Base-by-base conservation (phyloP, 2,329 filamentous ascomycete species). In the Fusarium fujikuroi region DNA sequence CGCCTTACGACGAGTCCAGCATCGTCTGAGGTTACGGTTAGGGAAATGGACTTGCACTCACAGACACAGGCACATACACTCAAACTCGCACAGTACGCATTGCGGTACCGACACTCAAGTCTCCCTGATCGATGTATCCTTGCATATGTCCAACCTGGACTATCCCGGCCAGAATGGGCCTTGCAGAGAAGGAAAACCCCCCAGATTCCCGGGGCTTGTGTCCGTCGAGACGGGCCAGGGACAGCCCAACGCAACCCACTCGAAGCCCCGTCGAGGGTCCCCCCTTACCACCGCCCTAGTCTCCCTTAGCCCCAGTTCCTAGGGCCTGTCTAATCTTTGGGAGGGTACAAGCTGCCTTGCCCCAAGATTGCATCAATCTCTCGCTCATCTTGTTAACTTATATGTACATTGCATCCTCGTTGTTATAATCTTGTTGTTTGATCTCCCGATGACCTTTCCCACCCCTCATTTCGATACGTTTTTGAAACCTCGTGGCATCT, bases 311-410 rank as follows among this genome's bases (percentile, higher is more conserved):
- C 67, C 72, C 74, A 76, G 74, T 66, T 69, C 64, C 70, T 72
- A 73, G 73, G 75, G 70, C 69, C 69, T 74, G 75, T 76, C 74
- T 75, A 76, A 73, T 76, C 75, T 75, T 75, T 75, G 65, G 66
- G 67, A 75, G 74, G 76, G 67, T 75, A 71, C 70, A 69, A 77
- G 67, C 72, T 58, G 67, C 74, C 65, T 72, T 73, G 72, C 70
- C 76, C 76, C 76, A 77, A 78, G 75, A 78, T 78, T 78, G 74
- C 76, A 78, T 77, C 76, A 78, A 76, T 78, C 76, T 78, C 76
- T 75, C 66, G 60, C 62, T 76, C 75, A 66, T 71, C 68, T 72
- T 28, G 23, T 39, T 75, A 76, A 59, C 56, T 59, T 59, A 59
- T 78, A 77, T 75, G 72, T 76, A 75, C 73, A 69, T 65, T 68